Base-by-base conservation (phyloP, 352 stramenopile species). In the Nothophytophthora sp. region DNA sequence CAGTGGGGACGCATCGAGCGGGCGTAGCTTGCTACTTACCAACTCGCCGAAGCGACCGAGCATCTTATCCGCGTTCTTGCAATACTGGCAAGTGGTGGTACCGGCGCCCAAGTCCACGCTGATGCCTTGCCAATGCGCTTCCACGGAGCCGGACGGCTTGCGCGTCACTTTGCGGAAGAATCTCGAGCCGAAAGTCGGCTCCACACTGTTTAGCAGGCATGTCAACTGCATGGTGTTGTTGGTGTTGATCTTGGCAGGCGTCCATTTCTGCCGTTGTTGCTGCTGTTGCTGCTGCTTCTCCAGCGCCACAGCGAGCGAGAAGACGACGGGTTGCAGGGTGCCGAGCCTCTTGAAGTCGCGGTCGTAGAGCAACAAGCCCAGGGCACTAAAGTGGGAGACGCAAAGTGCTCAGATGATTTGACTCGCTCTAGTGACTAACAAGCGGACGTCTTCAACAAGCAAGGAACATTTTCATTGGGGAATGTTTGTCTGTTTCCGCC, bases 311-410 rank as follows among this genome's bases (percentile, higher is more conserved):
- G 25, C 28, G 4, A 55, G 47, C 35, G 47, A 55, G 10, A 39
- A 55, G 5, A 46, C 36, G 8, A 55, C 24, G 9, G 47, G 35
- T n/a, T 55, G 47, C 35, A 46, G 18, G 2, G 35, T 46, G 25
- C 13, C 35, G n/a, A n/a, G n/a, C n/a, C n/a, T n/a, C n/a, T n/a
- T n/a, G n/a, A n/a, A n/a, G n/a, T n/a, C n/a, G n/a, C n/a, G n/a
- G n/a, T n/a, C n/a, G n/a, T n/a, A n/a, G n/a, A n/a, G n/a, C n/a
- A n/a, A n/a, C n/a, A n/a, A n/a, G n/a, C n/a, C n/a, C n/a, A n/a
- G n/a, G n/a, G n/a, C n/a, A n/a, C n/a, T n/a, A n/a, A n/a, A n/a
- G n/a, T n/a, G n/a, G n/a, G n/a, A n/a, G n/a, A n/a, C n/a, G n/a
- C n/a, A n/a, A n/a, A n/a, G n/a, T n/a, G n/a, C n/a, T n/a, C n/a